Evolutionary conservation across 345 rosid genomes (phyloP).

Genomic region (Excoecaria cochinchinensis): DNA sequence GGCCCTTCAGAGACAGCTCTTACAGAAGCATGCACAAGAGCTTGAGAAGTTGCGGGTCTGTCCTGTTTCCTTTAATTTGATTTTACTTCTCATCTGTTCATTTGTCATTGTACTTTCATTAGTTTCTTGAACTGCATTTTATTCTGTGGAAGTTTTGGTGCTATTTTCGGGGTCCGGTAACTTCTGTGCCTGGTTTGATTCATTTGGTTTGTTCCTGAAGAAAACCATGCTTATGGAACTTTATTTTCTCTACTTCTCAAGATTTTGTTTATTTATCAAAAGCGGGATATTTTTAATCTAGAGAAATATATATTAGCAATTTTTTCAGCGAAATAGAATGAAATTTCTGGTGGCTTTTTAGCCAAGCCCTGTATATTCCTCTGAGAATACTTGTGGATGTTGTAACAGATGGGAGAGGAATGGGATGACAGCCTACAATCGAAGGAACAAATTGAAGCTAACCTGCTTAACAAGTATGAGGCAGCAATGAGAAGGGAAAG

Average conservation of each 20-base stretch:
- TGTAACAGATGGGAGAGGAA: constrained; percentile 73
- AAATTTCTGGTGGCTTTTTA: background rate
- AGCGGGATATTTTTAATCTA: background rate
- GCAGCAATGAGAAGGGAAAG: constrained; percentile 96
- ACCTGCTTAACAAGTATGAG: constrained; percentile 75
- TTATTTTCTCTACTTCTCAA: background rate
- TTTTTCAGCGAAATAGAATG: background rate
- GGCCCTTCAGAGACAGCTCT: constrained; percentile 81
- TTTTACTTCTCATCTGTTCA: background rate
- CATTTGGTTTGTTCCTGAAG: too few species aligned
- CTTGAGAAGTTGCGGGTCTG: constrained; percentile 64
- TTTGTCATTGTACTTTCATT: background rate
- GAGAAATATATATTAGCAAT: background rate
- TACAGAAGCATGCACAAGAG: constrained; percentile 89
- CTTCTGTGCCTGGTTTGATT: background rate
- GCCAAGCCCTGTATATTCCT: background rate
- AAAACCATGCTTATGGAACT: background rate
- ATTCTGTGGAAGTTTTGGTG: background rate
- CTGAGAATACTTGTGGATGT: constrained; percentile 16
- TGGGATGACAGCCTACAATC: constrained; percentile 95
- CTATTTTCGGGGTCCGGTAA: background rate
- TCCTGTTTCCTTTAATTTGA: constrained; percentile 1
- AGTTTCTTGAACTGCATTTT: background rate
- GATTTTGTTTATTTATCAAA: background rate
- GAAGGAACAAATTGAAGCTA: constrained; percentile 83